A percentile compares a stretch with the other conserved stretches of the same genome.
Evolutionary conservation across 257 asterid genomes (phyloP).

Genomic region (Capsicum chinense): DNA sequence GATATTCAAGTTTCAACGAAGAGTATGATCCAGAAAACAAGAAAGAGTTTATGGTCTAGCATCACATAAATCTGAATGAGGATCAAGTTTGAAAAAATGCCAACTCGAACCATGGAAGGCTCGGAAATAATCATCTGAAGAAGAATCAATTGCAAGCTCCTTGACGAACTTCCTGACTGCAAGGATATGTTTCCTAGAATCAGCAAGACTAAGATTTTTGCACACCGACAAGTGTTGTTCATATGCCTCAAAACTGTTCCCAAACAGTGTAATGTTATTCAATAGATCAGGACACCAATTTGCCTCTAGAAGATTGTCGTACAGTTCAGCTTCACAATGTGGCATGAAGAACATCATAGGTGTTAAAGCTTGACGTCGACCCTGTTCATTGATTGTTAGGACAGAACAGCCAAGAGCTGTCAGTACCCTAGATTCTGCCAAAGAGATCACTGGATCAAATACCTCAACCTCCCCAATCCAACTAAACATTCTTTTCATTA

Average conservation of each 20-base stretch:
- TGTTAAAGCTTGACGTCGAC: constrained; percentile 55
- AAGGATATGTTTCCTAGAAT: constrained; percentile 55
- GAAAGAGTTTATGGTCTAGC: background rate
- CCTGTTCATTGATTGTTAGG: constrained; percentile 75
- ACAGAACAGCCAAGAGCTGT: constrained; percentile 74
- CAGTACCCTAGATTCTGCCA: constrained; percentile 69
- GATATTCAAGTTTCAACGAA: background rate
- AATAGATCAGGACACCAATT: constrained; percentile 62
- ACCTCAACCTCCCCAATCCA: constrained; percentile 85
- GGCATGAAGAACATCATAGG: constrained; percentile 96
- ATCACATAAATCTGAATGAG: constrained; percentile 31
- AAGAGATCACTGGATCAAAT: constrained; percentile 81
- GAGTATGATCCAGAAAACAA: background rate
- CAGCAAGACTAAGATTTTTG: constrained; percentile 37
- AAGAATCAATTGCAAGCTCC: constrained; percentile 45
- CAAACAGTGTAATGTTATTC: constrained; percentile 54
- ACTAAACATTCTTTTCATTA: constrained; percentile 67
- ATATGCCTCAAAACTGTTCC: constrained; percentile 71
- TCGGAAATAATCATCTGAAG: constrained; percentile 56
- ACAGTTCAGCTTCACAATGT: constrained; percentile 77
- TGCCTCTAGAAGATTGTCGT: constrained; percentile 69
- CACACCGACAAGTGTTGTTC: constrained; percentile 48
- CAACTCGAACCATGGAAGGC: constrained; percentile 74
- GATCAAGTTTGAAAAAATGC: constrained; percentile 62
- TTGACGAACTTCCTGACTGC: constrained; percentile 54